These are phyloP conservation scores for Puccinellia tenuiflora DNA, from an alignment of 176 grass and related monocot species.

Conservation along the genomic window DNA sequence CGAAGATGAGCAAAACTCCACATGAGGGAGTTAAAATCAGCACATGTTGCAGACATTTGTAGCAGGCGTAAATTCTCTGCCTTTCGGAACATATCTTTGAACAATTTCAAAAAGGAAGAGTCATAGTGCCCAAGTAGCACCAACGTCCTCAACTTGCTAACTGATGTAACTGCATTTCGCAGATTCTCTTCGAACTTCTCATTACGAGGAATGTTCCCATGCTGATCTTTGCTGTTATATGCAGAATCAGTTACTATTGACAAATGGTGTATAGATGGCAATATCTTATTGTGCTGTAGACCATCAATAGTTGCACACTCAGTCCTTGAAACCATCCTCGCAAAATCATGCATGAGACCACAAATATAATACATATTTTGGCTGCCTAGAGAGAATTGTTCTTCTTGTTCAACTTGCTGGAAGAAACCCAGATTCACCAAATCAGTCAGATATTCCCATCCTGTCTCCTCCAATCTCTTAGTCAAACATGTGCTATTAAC, in stretches of 20 bases:
- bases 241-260: slow-evolving; percentile 5
- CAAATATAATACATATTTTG: neutral
- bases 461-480: slow-evolving; percentile 27
- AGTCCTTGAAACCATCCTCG: neutral
- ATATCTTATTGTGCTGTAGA: neutral
- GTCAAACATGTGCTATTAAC: neutral
- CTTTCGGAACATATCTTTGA: neutral
- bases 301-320: neutral
- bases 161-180: neutral
- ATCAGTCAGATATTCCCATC: neutral
- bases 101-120: neutral
- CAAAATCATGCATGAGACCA: slow-evolving; percentile 47
- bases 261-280: neutral
- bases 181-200: neutral
- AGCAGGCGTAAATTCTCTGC: slow-evolving; percentile 7
- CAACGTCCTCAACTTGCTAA: slow-evolving; percentile 24
- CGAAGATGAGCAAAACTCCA: slow-evolving; percentile 21
- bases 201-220: neutral
- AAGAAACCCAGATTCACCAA: slow-evolving; percentile 22
- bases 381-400: neutral
- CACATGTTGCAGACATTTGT: neutral
- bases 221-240: neutral
- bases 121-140: slow-evolving; percentile 20
- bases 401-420: neutral
- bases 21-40: neutral